These are phyloP conservation scores for Suillus hirtellus DNA, from an alignment of 768 basidiomycete species.

Conservation along the genomic window DNA sequence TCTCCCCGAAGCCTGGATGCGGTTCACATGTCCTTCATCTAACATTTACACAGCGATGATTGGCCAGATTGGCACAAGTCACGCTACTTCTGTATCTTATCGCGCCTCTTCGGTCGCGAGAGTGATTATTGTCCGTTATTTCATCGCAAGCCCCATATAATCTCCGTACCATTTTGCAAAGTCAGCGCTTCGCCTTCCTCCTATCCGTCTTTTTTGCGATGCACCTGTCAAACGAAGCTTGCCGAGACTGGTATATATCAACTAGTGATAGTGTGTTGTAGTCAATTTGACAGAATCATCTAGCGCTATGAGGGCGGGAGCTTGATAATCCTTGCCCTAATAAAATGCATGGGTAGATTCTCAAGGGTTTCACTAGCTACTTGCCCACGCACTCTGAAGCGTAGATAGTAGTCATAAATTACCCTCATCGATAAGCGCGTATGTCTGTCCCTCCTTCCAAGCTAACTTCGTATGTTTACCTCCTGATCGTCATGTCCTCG, in stretches of 20 bases:
- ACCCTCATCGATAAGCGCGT: background rate
- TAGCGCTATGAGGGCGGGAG: constrained; percentile 9
- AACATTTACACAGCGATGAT: background rate
- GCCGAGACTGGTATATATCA: constrained; percentile 4
- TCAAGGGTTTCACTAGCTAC: background rate
- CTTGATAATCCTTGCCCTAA: background rate
- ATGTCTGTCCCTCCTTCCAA: background rate
- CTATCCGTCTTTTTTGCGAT: background rate
- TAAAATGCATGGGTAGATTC: background rate
- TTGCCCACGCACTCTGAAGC: background rate
- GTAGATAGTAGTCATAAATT: background rate
- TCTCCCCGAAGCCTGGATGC: background rate
- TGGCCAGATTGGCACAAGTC: background rate
- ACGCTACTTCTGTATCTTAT: constrained; percentile 2
- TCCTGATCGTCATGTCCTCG: background rate
- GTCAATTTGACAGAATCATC: background rate
- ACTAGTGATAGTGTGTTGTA: background rate
- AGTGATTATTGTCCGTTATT: background rate
- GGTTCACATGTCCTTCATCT: background rate
- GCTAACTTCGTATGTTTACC: background rate
- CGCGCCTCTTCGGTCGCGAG: background rate
- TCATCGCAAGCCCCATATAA: background rate
- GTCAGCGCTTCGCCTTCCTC: background rate
- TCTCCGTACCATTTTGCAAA: background rate
- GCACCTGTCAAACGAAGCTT: constrained; percentile 5